Evolutionary conservation across 345 rosid genomes (phyloP).

Genomic region (Moricandia arvensis): DNA sequence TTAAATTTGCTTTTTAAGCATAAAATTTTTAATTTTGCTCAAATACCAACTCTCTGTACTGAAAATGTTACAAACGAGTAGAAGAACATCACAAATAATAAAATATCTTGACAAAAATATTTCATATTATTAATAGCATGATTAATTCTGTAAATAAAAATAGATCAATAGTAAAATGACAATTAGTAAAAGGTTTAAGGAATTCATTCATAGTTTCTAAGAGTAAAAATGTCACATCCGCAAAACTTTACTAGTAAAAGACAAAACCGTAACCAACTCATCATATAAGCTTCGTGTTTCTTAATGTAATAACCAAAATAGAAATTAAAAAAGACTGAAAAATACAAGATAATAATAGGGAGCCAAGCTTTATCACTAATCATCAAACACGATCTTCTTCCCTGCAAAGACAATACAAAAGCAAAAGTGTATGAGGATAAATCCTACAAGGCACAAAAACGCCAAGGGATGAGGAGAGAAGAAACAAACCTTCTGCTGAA

Average conservation of each 20-base stretch:
- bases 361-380: slow-evolving; percentile 19
- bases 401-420: slow-evolving; percentile 33
- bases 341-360: background rate
- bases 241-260: background rate
- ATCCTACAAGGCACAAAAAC: background rate
- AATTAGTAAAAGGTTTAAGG: background rate
- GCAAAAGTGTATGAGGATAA: background rate
- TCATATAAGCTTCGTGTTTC: background rate
- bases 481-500: slow-evolving; percentile 25
- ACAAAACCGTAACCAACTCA: background rate
- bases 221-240: background rate
- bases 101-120: too few species aligned
- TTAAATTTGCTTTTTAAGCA: background rate
- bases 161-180: background rate
- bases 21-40: too few species aligned
- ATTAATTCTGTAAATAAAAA: too few species aligned
- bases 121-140: too few species aligned
- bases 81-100: too few species aligned
- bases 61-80: background rate
- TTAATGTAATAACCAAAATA: background rate
- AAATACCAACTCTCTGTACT: background rate
- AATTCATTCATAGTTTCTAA: background rate
- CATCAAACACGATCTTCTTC: slow-evolving; percentile 38
- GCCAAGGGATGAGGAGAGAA: background rate
- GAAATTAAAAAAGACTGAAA: background rate